Evolutionary conservation across 1,284 basidiomycete species (phyloP).

Genomic region (Puccinia brachypodii): DNA sequence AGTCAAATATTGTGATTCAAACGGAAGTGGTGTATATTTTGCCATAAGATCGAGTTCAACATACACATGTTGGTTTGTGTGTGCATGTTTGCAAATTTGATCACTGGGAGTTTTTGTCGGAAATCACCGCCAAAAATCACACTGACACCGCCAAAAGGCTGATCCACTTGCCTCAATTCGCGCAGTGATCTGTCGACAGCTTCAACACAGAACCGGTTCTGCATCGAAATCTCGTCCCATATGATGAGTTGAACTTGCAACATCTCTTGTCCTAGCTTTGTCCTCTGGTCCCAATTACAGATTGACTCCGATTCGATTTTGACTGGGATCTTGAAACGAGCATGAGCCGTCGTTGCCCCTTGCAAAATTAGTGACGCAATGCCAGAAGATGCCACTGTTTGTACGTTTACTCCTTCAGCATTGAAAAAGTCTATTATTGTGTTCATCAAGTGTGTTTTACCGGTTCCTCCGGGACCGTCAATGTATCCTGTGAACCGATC

Average conservation of each 20-base stretch:
- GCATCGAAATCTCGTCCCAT: slow-evolving; percentile 20
- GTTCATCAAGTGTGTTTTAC: background rate
- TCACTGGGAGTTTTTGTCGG: background rate
- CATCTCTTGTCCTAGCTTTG: background rate
- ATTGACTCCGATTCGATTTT: background rate
- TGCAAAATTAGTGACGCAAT: background rate
- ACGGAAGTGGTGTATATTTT: background rate
- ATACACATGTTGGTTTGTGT: background rate
- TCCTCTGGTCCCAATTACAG: background rate
- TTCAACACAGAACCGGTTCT: background rate
- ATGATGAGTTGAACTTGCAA: background rate
- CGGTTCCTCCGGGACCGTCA: slow-evolving; percentile 17
- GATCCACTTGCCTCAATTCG: background rate
- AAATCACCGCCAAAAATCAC: background rate
- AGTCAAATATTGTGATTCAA: background rate
- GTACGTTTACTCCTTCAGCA: no score
- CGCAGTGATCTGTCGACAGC: background rate
- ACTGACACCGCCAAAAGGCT: background rate
- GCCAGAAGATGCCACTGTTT: background rate
- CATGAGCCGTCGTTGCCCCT: background rate
- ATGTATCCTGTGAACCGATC: background rate
- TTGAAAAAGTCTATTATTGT: background rate
- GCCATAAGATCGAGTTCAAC: background rate
- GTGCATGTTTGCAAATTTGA: background rate
- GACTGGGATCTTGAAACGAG: background rate